A percentile compares a stretch with the other conserved stretches of the same genome.
Conservation (phyloP, 441 rosid genomes). For the Pelargonium myrrhifolium region DNA sequence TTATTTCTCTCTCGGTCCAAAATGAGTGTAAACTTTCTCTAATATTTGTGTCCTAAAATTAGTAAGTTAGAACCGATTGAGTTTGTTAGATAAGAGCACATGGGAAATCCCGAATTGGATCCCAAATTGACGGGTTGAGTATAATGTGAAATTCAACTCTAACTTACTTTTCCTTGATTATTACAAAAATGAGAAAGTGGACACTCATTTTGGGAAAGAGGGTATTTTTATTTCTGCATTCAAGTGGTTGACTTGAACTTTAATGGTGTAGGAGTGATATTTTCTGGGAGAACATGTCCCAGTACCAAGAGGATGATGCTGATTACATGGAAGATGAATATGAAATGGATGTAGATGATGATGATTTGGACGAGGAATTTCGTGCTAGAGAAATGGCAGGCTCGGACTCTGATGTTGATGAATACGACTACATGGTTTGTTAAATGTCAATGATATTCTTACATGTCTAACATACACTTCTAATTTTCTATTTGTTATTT, state of each 20-base stretch:
- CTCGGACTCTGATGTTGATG: slow-evolving; percentile 63
- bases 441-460: slow-evolving; percentile 2
- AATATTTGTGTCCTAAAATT: too few relatives aligned
- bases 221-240: background rate
- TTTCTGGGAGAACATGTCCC: slow-evolving; percentile 33
- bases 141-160: too few relatives aligned
- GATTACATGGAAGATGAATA: slow-evolving; percentile 54
- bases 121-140: too few relatives aligned
- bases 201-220: too few relatives aligned
- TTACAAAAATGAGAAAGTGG: too few relatives aligned
- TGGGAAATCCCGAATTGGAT: too few relatives aligned
- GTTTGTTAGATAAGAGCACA: too few relatives aligned
- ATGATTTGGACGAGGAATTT: slow-evolving; percentile 50
- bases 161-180: too few relatives aligned
- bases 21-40: too few relatives aligned
- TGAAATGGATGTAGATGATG: slow-evolving; percentile 55
- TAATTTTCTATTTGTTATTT: background rate
- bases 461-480: background rate
- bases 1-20: too few relatives aligned
- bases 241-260: background rate
- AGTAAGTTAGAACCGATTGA: too few relatives aligned
- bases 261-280: background rate
- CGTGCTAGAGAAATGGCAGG: slow-evolving; percentile 37
- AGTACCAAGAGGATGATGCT: slow-evolving; percentile 47
- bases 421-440: slow-evolving; percentile 46